Base-by-base conservation (phyloP, 129 eudicot genomes). In the Helianthus tuberosus region DNA sequence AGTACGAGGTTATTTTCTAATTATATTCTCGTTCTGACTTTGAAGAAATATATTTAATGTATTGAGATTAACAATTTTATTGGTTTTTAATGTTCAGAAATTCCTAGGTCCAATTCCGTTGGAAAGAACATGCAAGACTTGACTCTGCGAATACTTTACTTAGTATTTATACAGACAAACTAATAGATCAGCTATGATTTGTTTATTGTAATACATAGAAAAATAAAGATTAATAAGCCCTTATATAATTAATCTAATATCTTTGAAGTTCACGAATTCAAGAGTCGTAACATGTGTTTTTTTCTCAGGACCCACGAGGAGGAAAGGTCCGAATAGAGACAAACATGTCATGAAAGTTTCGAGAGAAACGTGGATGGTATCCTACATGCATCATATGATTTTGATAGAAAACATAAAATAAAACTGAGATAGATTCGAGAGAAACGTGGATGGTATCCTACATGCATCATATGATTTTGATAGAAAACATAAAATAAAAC, bases 261-360 rank as follows among this genome's bases (percentile, higher is more conserved):
- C 36, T 32, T 32, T 32, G 36, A 15, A 53, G 8, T 15, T 57
- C 4, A 10, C 6, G 35, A 57, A 57, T 23, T 3, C 38, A 9
- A 57, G n/a, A 23, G 63, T 57, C 63, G 36, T 23, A 57, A 57
- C 63, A 57, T 57, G 63, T 57, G 63, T 57, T 57, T 55, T 57
- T 55, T 8, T 49, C 35, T 25, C 7, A 6, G 63, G 63, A 23
- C n/a, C 63, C 38, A 57, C 36, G 14, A 23, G 14, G 13, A 36
- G 2, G 35, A 23, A 55, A 55, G 62, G 35, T 17, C 5, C 7
- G 5, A 57, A 23, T 57, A 9, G 14, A 23, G 38, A 57, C 35
- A 53, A 57, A 23, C 1, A 10, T 14, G 58, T 55, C 62, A 9
- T 55, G 12, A 20, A 6, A 53, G 11, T 53, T 16, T 10, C 59